These are phyloP conservation scores for Scutellaria minor DNA, from an alignment of 257 asterid genomes.

Conservation along the genomic window DNA sequence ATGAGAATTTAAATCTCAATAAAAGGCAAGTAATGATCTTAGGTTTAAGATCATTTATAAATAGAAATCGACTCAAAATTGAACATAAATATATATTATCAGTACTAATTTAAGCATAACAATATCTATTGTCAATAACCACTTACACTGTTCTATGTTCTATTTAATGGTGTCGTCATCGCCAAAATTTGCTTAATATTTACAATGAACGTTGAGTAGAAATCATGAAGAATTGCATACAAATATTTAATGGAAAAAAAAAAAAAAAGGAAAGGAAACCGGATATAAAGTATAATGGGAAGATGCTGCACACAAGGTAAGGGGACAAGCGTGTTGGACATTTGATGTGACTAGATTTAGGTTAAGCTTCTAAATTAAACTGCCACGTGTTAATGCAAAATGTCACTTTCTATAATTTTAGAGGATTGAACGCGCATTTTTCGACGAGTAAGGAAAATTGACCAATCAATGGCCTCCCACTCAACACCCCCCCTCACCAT, in stretches of 20 bases:
- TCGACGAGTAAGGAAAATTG: conserved; percentile 43
- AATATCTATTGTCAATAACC: too few relatives aligned
- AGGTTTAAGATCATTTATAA: too few relatives aligned
- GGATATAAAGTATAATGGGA: conserved; percentile 32
- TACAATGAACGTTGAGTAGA: too few relatives aligned
- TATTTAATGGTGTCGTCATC: too few relatives aligned
- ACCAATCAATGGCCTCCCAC: conserved; percentile 43
- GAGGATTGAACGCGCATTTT: conserved; percentile 59
- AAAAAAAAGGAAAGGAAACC: conserved; percentile 14
- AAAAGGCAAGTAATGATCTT: too few relatives aligned
- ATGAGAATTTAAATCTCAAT: too few relatives aligned
- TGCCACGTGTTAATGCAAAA: conserved; percentile 56
- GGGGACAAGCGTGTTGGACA: conserved; percentile 70
- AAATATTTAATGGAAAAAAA: not conserved
- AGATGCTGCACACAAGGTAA: conserved; percentile 26
- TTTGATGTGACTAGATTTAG: conserved; percentile 57
- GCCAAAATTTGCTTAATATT: too few relatives aligned
- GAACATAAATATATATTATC: too few relatives aligned
- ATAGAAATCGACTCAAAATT: not conserved
- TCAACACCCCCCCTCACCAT: conserved; percentile 7
- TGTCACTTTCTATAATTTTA: conserved; percentile 32
- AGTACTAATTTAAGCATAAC: too few relatives aligned
- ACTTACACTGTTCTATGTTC: too few relatives aligned
- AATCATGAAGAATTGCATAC: too few relatives aligned
- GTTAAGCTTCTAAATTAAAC: conserved; percentile 33